These are phyloP conservation scores for Pleurotus eryngii DNA, from an alignment of 768 basidiomycete species.

Conservation along the genomic window DNA sequence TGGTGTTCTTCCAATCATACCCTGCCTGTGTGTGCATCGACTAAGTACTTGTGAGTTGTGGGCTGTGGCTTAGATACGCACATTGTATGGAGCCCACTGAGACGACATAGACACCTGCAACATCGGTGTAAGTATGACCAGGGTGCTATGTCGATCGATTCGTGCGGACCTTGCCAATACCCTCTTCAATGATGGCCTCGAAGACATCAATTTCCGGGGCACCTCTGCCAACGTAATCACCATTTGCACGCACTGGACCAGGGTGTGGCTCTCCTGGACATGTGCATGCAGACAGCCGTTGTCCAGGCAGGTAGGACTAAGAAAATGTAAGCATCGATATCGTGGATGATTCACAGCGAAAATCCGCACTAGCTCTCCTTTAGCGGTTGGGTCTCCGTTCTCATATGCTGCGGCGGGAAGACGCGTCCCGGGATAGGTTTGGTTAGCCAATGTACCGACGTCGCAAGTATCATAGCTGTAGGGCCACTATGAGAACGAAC, in stretches of 20 bases:
- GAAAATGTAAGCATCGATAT: background rate
- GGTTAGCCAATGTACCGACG: slow-evolving; percentile 75
- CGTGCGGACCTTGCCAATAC: slow-evolving; percentile 22
- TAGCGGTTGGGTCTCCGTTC: slow-evolving; percentile 36
- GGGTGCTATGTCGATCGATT: background rate
- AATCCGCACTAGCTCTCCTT: slow-evolving; percentile 32
- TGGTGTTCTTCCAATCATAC: slow-evolving; percentile 55
- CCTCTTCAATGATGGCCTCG: slow-evolving; percentile 42
- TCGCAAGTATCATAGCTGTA: slow-evolving; percentile 74
- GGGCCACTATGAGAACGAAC: slow-evolving; percentile 43
- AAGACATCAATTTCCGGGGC: slow-evolving; percentile 74
- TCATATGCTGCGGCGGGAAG: slow-evolving; percentile 44
- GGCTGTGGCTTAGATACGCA: slow-evolving; percentile 25
- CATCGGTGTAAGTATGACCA: background rate
- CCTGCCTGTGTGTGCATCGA: slow-evolving; percentile 41
- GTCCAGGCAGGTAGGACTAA: slow-evolving; percentile 71
- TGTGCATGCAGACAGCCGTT: slow-evolving; percentile 36
- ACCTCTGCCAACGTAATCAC: slow-evolving; percentile 55
- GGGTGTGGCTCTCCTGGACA: slow-evolving; percentile 43
- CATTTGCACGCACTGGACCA: slow-evolving; percentile 40
- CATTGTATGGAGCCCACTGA: slow-evolving; percentile 63
- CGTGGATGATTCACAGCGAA: background rate
- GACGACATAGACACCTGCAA: slow-evolving; percentile 47
- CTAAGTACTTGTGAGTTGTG: slow-evolving; percentile 8
- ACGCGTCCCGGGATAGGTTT: slow-evolving; percentile 56